These are phyloP conservation scores for Pythium volutum DNA, from an alignment of 352 stramenopile species.

Conservation along the genomic window DNA sequence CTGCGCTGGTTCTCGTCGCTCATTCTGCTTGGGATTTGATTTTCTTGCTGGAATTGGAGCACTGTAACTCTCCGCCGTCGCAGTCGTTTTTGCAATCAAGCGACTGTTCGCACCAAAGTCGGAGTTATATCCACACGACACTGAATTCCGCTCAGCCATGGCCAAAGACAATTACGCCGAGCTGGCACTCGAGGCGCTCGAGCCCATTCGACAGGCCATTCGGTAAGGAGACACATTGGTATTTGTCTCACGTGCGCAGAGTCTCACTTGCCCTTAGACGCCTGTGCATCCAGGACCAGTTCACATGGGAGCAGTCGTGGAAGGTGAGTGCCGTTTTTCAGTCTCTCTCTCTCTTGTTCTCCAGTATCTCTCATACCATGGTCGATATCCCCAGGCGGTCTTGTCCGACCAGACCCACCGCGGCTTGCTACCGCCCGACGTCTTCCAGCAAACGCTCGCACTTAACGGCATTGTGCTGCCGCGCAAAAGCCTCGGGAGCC, in stretches of 20 bases:
- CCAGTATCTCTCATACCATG: too few species aligned
- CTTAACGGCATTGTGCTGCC: slow-evolving; percentile 42
- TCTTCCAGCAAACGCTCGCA: slow-evolving; percentile 50
- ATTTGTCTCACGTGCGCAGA: too few species aligned
- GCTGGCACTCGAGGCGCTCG: slow-evolving; percentile 18
- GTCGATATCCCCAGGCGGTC: slow-evolving; percentile 29
- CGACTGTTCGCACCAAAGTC: slow-evolving; percentile 3
- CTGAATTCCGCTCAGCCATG: too few species aligned
- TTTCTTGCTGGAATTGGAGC: not conserved
- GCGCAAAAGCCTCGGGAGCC: slow-evolving; percentile 20
- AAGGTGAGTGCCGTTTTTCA: slow-evolving; percentile 12
- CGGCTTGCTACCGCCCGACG: slow-evolving; percentile 34
- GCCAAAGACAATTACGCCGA: not conserved
- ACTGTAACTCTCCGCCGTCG: too few species aligned
- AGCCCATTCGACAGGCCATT: slow-evolving; percentile 26
- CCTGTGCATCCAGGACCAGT: slow-evolving; percentile 22
- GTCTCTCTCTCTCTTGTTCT: not conserved
- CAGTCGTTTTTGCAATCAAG: not conserved
- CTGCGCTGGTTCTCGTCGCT: slow-evolving; percentile 5
- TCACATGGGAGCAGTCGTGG: slow-evolving; percentile 29
- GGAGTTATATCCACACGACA: not conserved
- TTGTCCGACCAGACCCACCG: slow-evolving; percentile 31
- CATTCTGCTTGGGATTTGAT: not conserved
- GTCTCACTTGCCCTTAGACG: slow-evolving; percentile 4
- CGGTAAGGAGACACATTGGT: slow-evolving; percentile 16